Evolutionary conservation across 169 alveolate species (phyloP), one percentile per base, ranked within the genome.

Genomic region (Plasmodium vivax): DNA sequence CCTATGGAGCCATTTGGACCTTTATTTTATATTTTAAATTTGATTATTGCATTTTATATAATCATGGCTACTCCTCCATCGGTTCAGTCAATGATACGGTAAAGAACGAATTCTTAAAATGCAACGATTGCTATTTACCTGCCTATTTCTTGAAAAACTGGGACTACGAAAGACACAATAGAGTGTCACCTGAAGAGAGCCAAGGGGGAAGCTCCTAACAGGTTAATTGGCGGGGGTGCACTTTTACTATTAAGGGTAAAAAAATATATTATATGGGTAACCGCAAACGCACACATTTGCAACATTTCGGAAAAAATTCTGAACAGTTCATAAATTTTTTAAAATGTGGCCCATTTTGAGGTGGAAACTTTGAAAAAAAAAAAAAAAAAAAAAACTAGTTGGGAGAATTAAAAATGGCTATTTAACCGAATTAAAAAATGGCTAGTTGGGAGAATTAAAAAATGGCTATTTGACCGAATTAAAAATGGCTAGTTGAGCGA

Each of bases 1-100:
- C 96, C 6, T 96, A 95, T 77, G 97, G 97, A 58, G 98, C 95
- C 81, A 91, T 96, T 5, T 96, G 98, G 98, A 94, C 96, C 72
- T 96, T 96, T 83, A 56, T 96, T 58, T 47, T 93, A 54, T 92
- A 92, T 87, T 96, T 92, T 74, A 84, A 95, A 56, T 81, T 96
- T 72, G 96, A 94, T 77, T 96, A 96, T 93, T 96, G 98, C 80
- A 71, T 82, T 32, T 93, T 96, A 51, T 96, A 96, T 84, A 95
- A 96, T 80, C 92, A 73, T 38, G 98, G 98, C 3, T 96, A 96
- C 85, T 95, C 98, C 16, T 95, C 97, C 9, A 95, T 96, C 23
- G 98, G 98, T 36, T 92, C 95, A 68, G 93, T 93, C 83, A 92
- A 95, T 5, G 87, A 93, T 74, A 87, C 96, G 19, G 85, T 94